Conservation (phyloP, 805 yeast genomes). For the Hanseniaspora lachancei region DNA sequence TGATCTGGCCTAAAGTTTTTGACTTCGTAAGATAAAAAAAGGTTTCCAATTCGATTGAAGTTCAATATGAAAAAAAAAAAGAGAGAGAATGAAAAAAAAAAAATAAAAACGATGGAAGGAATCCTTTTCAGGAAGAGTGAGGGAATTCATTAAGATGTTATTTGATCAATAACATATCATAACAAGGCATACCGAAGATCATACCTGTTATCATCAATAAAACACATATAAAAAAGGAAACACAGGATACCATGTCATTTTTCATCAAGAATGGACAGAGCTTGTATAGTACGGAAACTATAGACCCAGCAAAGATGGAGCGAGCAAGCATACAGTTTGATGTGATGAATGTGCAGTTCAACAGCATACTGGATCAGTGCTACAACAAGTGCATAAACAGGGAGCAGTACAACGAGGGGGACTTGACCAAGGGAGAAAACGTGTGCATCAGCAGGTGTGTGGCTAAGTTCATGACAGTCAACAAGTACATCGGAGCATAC, state of each 20-base stretch:
- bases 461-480: slow-evolving; percentile 65
- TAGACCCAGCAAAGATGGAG: slow-evolving; percentile 47
- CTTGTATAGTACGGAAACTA: slow-evolving; percentile 19
- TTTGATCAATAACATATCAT: too few relatives aligned
- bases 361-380: slow-evolving; percentile 48
- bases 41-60: too few relatives aligned
- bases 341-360: slow-evolving; percentile 47
- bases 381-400: slow-evolving; percentile 59
- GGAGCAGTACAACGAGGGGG: slow-evolving; percentile 75
- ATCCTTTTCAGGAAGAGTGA: too few relatives aligned
- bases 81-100: too few relatives aligned
- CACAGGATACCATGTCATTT: slow-evolving; percentile 43
- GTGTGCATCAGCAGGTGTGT: slow-evolving; percentile 81
- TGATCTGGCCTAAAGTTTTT: too few relatives aligned
- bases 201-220: too few relatives aligned
- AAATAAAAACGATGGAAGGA: too few relatives aligned
- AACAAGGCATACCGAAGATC: too few relatives aligned
- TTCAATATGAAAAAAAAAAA: too few relatives aligned
- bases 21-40: too few relatives aligned
- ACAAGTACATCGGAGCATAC: slow-evolving; percentile 44
- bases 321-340: slow-evolving; percentile 56
- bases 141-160: too few relatives aligned
- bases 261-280: slow-evolving; percentile 31
- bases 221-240: not conserved
- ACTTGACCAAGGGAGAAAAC: slow-evolving; percentile 70